Percentiles rank a stretch among this genome's conserved stretches.
These are phyloP conservation scores for Penicillium bialowiezense DNA, from an alignment of 495 filamentous ascomycete species.

Conservation along the genomic window DNA sequence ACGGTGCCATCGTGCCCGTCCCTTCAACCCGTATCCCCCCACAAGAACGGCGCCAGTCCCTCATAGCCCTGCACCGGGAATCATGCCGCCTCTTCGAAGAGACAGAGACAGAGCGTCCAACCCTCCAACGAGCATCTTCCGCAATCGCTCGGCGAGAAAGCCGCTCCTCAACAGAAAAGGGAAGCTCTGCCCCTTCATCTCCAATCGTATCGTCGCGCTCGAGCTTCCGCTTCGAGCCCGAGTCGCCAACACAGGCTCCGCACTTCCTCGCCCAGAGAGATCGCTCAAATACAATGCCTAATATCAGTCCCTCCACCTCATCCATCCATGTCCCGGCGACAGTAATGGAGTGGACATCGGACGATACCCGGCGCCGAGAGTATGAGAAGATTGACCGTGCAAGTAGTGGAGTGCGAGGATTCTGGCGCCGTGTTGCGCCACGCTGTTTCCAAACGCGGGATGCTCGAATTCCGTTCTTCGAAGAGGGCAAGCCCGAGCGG, in stretches of 20 bases:
- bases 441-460: constrained; percentile 37
- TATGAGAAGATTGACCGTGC: constrained; percentile 51
- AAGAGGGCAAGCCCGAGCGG: constrained; percentile 38
- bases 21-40: constrained; percentile 17
- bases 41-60: constrained; percentile 31
- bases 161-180: constrained; percentile 17
- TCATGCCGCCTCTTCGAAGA: constrained; percentile 45
- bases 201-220: constrained; percentile 17
- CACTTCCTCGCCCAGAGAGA: constrained; percentile 12
- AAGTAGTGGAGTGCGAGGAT: constrained; percentile 42
- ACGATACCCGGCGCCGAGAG: constrained; percentile 44
- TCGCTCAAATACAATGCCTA: constrained; percentile 20
- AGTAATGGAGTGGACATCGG: constrained; percentile 50
- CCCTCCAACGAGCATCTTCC: constrained; percentile 2
- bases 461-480: constrained; percentile 37
- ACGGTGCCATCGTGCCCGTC: constrained; percentile 29
- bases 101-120: neutral
- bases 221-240: constrained; percentile 11
- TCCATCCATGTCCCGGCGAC: constrained; percentile 39
- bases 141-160: constrained; percentile 10
- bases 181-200: constrained; percentile 19
- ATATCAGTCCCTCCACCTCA: constrained; percentile 17
- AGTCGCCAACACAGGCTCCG: constrained; percentile 6
- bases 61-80: constrained; percentile 44
- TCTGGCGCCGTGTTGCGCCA: constrained; percentile 44